A percentile compares a stretch with the other conserved stretches of the same genome.
These are phyloP conservation scores for Chlorella sp. DNA, from an alignment of 139 green algal species.

Conservation along the genomic window DNA sequence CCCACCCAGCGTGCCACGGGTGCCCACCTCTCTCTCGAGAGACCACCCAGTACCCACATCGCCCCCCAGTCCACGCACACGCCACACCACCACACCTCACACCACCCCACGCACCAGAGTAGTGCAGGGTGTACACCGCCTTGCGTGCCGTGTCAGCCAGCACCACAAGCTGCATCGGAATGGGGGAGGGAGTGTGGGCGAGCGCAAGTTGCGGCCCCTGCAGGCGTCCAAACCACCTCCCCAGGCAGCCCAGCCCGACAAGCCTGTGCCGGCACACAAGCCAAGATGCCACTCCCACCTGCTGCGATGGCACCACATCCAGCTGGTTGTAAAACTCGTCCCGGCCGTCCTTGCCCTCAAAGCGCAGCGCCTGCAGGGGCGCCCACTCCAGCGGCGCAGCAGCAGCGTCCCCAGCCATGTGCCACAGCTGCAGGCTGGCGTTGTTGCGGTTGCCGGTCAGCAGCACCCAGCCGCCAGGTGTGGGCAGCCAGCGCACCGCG, in stretches of 20 bases:
- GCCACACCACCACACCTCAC: too few species aligned
- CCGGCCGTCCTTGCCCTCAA: conserved; percentile 21
- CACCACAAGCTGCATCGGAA: conserved; percentile 54
- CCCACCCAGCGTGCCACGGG: too few species aligned
- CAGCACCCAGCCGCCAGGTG: conserved; percentile 44
- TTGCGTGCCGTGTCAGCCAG: conserved; percentile 78
- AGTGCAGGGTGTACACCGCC: conserved; percentile 76
- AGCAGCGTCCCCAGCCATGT: conserved; percentile 18
- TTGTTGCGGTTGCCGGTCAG: conserved; percentile 53
- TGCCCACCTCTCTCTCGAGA: too few species aligned
- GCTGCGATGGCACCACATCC: conserved; percentile 41
- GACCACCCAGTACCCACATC: not conserved
- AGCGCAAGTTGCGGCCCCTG: too few species aligned
- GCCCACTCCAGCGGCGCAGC: not conserved
- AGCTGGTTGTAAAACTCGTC: conserved; percentile 63
- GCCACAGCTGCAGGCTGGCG: conserved; percentile 58
- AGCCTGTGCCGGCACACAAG: too few species aligned
- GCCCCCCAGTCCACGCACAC: not conserved
- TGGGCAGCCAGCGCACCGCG: conserved; percentile 16
- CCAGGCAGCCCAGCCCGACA: too few species aligned
- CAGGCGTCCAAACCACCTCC: too few species aligned
- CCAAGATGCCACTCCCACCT: too few species aligned
- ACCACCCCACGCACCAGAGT: conserved; percentile 5
- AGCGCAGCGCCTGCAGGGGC: conserved; percentile 27
- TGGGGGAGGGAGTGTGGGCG: too few species aligned